A percentile compares a stretch with the other conserved stretches of the same genome.
These are phyloP conservation scores for Sugiyamaella japonica DNA, from an alignment of 1,139 yeast genomes.

Conservation along the genomic window DNA sequence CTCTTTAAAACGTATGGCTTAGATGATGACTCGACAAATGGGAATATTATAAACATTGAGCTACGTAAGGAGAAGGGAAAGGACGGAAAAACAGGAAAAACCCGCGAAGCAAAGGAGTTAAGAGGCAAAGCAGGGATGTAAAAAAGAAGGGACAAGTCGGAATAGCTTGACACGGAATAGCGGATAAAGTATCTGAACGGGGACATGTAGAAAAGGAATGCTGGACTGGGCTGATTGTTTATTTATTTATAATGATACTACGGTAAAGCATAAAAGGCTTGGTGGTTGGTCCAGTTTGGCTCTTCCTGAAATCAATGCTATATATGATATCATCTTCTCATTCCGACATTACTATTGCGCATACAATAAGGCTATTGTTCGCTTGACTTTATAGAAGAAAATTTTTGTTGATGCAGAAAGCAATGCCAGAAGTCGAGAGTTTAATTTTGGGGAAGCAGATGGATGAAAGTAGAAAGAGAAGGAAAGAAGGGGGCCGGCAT, in stretches of 20 bases:
- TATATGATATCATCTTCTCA: background rate
- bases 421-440: background rate
- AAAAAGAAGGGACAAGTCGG: background rate
- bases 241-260: background rate
- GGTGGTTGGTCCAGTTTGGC: background rate
- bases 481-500: background rate
- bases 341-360: background rate
- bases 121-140: background rate
- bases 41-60: background rate
- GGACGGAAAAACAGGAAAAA: background rate
- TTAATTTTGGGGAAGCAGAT: background rate
- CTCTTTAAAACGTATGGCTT: background rate
- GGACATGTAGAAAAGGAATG: background rate
- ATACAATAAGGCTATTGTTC: background rate
- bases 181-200: background rate
- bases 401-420: background rate
- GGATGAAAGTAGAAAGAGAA: background rate
- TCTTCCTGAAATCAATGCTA: background rate
- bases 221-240: background rate
- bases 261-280: background rate
- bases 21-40: background rate
- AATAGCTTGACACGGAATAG: background rate
- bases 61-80: background rate
- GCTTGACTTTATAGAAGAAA: background rate
- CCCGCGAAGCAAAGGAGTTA: background rate